Evolutionary conservation across 768 basidiomycete species (phyloP).

Genomic region (Chalciporus sphaerocephalus): DNA sequence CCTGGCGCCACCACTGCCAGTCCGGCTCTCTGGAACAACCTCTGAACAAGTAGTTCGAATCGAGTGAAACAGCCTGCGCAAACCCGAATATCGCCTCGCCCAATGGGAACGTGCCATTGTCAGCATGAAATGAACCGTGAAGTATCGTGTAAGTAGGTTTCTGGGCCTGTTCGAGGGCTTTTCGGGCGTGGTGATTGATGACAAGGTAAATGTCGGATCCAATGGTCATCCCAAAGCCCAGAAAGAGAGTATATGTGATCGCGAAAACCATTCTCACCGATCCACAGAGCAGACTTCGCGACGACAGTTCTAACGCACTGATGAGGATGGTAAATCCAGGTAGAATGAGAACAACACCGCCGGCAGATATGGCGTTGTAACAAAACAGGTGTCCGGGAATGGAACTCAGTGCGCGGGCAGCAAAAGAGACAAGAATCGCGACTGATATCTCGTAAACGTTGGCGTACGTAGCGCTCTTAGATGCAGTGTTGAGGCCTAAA

Average conservation of each 20-base stretch:
- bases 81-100: slow-evolving; percentile 47
- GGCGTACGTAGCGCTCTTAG: slow-evolving; percentile 87
- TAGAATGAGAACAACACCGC: slow-evolving; percentile 85
- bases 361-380: slow-evolving; percentile 85
- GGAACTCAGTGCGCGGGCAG: slow-evolving; percentile 73
- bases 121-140: slow-evolving; percentile 51
- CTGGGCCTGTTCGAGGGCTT: slow-evolving; percentile 29
- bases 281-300: slow-evolving; percentile 75
- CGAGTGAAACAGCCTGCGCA: slow-evolving; percentile 32
- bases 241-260: slow-evolving; percentile 79
- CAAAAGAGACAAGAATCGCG: slow-evolving; percentile 78
- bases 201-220: slow-evolving; percentile 79
- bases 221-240: slow-evolving; percentile 81
- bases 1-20: slow-evolving; percentile 76
- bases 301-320: slow-evolving; percentile 76
- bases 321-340: slow-evolving; percentile 82
- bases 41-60: slow-evolving; percentile 29
- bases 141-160: slow-evolving; percentile 39
- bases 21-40: slow-evolving; percentile 67
- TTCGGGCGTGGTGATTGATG: slow-evolving; percentile 55
- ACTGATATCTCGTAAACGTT: slow-evolving; percentile 92
- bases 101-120: slow-evolving; percentile 44
- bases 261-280: slow-evolving; percentile 83
- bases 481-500: slow-evolving; percentile 75
- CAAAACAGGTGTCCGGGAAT: slow-evolving; percentile 76